phyloP scores from a whole-genome alignment of 257 asterid species.

The Ehretia macrophylla region DNA sequence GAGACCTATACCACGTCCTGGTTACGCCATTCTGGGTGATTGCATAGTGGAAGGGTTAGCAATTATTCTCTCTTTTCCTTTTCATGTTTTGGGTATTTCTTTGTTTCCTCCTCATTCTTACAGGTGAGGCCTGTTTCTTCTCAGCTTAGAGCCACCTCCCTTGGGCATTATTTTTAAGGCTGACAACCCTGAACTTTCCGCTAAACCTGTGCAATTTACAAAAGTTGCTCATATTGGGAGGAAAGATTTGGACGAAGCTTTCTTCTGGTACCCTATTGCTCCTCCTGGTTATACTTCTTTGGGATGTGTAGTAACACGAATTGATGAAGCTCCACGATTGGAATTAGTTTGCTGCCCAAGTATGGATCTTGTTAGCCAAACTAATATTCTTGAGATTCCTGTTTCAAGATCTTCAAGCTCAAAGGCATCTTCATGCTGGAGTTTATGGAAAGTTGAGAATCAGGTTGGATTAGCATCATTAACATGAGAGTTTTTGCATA shows the following conservation, averaged over 20 bases:
- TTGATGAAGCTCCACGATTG: constrained; percentile 67
- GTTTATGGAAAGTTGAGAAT: constrained; percentile 97
- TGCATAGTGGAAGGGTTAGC: constrained; percentile 91
- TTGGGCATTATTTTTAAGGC: constrained; percentile 81
- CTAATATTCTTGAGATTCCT: constrained; percentile 79
- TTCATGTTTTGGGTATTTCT: neutral
- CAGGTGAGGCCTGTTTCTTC: constrained; percentile 15
- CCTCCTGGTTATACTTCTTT: constrained; percentile 94
- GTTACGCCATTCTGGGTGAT: constrained; percentile 86
- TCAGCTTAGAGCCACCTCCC: constrained; percentile 97
- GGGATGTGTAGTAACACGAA: constrained; percentile 83
- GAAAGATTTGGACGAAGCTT: constrained; percentile 77
- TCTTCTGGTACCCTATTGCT: constrained; percentile 97
- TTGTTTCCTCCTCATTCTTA: constrained; percentile 10
- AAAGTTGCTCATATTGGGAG: constrained; percentile 80
- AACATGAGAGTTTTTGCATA: neutral
- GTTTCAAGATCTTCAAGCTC: constrained; percentile 78
- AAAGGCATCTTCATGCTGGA: constrained; percentile 81
- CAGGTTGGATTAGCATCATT: constrained; percentile 50
- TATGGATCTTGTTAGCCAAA: constrained; percentile 86
- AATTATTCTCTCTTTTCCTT: constrained; percentile 5
- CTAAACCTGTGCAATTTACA: constrained; percentile 81
- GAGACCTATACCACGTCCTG: constrained; percentile 88
- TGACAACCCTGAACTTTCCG: constrained; percentile 72
- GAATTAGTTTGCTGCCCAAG: constrained; percentile 82